A percentile compares a stretch with the other conserved stretches of the same genome.
These are phyloP conservation scores for Ramularia endophylla DNA, from an alignment of 2,329 filamentous ascomycete species.

Conservation along the genomic window DNA sequence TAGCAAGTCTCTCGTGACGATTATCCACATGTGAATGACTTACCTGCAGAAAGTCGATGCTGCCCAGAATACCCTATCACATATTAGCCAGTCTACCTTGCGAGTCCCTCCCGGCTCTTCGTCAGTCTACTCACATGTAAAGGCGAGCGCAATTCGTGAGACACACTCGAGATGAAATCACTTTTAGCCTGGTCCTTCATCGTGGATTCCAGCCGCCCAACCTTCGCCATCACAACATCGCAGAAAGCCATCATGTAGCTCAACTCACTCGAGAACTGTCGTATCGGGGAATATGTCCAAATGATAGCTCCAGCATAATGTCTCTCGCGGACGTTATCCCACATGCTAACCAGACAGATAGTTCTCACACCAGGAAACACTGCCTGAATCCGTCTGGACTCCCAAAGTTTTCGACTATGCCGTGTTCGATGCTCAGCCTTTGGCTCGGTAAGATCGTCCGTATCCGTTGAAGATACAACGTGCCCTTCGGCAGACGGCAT, in stretches of 20 bases:
- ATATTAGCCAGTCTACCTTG: too few relatives aligned
- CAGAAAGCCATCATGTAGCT: slow-evolving; percentile 34
- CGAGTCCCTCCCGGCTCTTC: too few relatives aligned
- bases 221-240: slow-evolving; percentile 36
- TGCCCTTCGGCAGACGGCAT: slow-evolving; percentile 10
- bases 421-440: neutral
- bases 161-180: slow-evolving; percentile 47
- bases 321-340: slow-evolving; percentile 38
- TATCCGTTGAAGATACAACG: neutral
- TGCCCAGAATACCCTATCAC: slow-evolving; percentile 40
- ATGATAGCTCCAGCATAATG: slow-evolving; percentile 28
- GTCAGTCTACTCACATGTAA: too few relatives aligned
- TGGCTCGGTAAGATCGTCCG: neutral
- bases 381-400: slow-evolving; percentile 14
- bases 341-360: slow-evolving; percentile 45
- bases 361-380: slow-evolving; percentile 41
- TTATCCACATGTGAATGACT: too few relatives aligned
- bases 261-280: slow-evolving; percentile 35
- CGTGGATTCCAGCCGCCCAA: slow-evolving; percentile 32
- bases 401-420: slow-evolving; percentile 5
- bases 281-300: slow-evolving; percentile 39
- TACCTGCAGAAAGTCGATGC: slow-evolving; percentile 32
- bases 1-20: slow-evolving; percentile 25
- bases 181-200: slow-evolving; percentile 42
- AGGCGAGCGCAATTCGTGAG: slow-evolving; percentile 45